Base-by-base conservation (phyloP, 805 yeast genomes). In the Debaryomyces tyrocola region DNA sequence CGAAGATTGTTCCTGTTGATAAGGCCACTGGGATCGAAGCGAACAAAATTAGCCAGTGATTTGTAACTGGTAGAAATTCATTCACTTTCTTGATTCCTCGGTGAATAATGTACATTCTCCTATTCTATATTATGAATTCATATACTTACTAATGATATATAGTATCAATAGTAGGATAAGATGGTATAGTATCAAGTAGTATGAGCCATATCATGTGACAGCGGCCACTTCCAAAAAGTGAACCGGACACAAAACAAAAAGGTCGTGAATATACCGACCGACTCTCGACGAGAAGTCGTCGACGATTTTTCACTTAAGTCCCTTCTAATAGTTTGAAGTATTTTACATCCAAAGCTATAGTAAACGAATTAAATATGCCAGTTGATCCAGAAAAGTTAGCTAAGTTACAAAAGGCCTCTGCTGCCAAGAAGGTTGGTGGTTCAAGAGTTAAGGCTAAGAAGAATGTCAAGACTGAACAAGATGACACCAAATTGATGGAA, bases 391-490 rank as follows among this genome's bases (percentile, higher is more conserved):
- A 86, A 74, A 90, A 89, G 77, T 78, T 87, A 77, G 96, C 96
- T 63, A 90, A 87, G 77, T 82, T 91, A 72, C 95, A 90, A 71
- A 88, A 87, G 74, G 79, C 86, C 59, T 81, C 87, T 64, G 80
- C 87, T 73, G 42, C 42, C 42, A 78, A 81, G 75, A 85, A 80
- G 78, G 91, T 94, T 51, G 78, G 77, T 59, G 87, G 87, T 64
- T 85, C 91, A 70, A 90, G 99, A 82, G 85, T 96, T 69, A 88
- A 89, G 82, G 86, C 87, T 70, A 87, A 87, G 82, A 89, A 90
- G 79, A 67, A 75, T 59, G 75, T 74, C 66, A 74, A 78, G 67
- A 70, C 80, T 60, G 90, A 87, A 74, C 90, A 84, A 62, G 96
- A 90, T 66, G 96, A 91, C 77, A 79, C 90, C 72, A 90, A 91